Percentiles rank a stretch among this genome's conserved stretches.
Evolutionary conservation across 345 rosid species (phyloP).

Genomic region (Salix brachista): DNA sequence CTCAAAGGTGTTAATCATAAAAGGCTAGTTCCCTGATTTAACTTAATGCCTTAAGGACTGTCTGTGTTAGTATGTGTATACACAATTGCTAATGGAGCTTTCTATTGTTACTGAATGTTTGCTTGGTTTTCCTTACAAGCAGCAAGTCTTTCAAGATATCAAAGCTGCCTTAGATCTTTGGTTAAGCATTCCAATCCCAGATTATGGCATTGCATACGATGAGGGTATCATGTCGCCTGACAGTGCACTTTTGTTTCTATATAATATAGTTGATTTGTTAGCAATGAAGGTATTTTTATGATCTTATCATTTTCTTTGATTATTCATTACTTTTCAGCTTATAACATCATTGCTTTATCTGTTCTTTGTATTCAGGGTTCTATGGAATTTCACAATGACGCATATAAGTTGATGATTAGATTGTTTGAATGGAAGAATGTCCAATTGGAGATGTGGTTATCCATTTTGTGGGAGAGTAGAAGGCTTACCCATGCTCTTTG

Average conservation of each 20-base stretch:
- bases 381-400: slow-evolving; percentile 35
- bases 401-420: slow-evolving; percentile 55
- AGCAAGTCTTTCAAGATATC: slow-evolving; percentile 62
- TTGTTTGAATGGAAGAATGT: slow-evolving; percentile 47
- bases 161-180: slow-evolving; percentile 56
- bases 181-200: slow-evolving; percentile 39
- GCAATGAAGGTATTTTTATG: slow-evolving; percentile 60
- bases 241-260: slow-evolving; percentile 47
- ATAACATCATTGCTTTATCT: slow-evolving; percentile 11
- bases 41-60: slow-evolving; percentile 13
- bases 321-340: slow-evolving; percentile 6
- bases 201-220: slow-evolving; percentile 27
- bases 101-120: slow-evolving; percentile 11
- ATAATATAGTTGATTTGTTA: slow-evolving; percentile 59
- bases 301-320: slow-evolving; percentile 14
- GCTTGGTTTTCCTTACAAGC: slow-evolving; percentile 21
- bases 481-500: slow-evolving; percentile 87
- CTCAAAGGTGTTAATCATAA: slow-evolving; percentile 60
- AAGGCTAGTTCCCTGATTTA: slow-evolving; percentile 31
- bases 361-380: slow-evolving; percentile 51
- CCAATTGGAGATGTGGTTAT: slow-evolving; percentile 49
- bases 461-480: slow-evolving; percentile 71
- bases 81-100: background rate
- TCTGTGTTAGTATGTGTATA: background rate
- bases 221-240: slow-evolving; percentile 34